A percentile compares a stretch with the other conserved stretches of the same genome.
Evolutionary conservation across 352 stramenopile genomes (phyloP).

Genomic region (Globisporangium perplexum): DNA sequence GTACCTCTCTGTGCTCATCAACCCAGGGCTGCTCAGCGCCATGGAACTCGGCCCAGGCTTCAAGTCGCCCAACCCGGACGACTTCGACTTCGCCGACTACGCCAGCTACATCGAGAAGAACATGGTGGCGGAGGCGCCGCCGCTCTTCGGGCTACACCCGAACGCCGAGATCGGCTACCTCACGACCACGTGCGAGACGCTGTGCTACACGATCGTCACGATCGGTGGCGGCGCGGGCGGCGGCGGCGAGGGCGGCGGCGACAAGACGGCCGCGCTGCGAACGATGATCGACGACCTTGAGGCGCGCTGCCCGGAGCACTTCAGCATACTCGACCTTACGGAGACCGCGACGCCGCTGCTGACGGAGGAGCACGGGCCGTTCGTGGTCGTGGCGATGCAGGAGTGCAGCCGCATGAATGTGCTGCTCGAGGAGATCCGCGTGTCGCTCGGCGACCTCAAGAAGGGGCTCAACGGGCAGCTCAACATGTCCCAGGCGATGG

Average conservation of each 20-base stretch:
- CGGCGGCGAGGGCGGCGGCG: slow-evolving; percentile 54
- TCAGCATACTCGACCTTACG: slow-evolving; percentile 90
- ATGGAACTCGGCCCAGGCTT: slow-evolving; percentile 95
- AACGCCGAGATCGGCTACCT: slow-evolving; percentile 96
- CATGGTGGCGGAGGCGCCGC: slow-evolving; percentile 89
- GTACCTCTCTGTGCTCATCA: slow-evolving; percentile 89
- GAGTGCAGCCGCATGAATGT: slow-evolving; percentile 95
- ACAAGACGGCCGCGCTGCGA: slow-evolving; percentile 75
- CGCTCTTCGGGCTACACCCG: slow-evolving; percentile 92
- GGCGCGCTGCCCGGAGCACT: slow-evolving; percentile 86
- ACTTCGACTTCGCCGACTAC: slow-evolving; percentile 81
- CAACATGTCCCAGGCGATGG: slow-evolving; percentile 95
- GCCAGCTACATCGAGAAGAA: slow-evolving; percentile 92
- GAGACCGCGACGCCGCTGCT: slow-evolving; percentile 86
- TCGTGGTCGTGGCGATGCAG: slow-evolving; percentile 93
- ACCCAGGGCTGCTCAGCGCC: slow-evolving; percentile 72
- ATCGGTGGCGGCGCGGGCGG: slow-evolving; percentile 75
- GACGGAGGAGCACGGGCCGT: slow-evolving; percentile 85
- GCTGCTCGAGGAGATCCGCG: slow-evolving; percentile 88
- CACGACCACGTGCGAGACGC: slow-evolving; percentile 86
- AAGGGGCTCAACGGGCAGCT: slow-evolving; percentile 95
- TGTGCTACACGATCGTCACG: slow-evolving; percentile 93
- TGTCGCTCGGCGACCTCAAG: slow-evolving; percentile 91
- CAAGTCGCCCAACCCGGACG: slow-evolving; percentile 85
- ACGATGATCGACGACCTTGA: slow-evolving; percentile 90